A percentile compares a stretch with the other conserved stretches of the same genome.
phyloP scores from a whole-genome alignment of 352 stramenopile species.

The Phytophthora colocasiae region DNA sequence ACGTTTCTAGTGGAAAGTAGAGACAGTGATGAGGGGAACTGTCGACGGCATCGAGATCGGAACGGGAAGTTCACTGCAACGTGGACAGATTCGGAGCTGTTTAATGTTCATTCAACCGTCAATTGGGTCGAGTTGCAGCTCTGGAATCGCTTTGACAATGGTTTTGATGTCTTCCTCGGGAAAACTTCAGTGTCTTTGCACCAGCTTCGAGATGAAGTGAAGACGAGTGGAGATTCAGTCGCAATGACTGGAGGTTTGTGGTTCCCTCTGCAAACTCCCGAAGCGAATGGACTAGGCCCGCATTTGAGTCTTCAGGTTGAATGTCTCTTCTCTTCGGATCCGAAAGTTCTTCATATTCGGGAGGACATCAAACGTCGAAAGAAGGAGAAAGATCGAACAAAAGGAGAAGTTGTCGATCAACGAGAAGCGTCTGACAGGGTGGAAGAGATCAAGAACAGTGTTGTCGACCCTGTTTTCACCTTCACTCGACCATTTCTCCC shows the following conservation, averaged over 20 bases:
- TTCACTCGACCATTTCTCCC: constrained; percentile 55
- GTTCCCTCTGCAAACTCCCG: constrained; percentile 44
- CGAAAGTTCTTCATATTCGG: constrained; percentile 33
- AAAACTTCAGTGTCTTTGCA: constrained; percentile 45
- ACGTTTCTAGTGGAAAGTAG: constrained; percentile 29
- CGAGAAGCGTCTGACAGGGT: constrained; percentile 4
- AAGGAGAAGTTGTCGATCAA: not conserved
- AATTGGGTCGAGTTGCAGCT: constrained; percentile 65
- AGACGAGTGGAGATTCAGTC: not conserved
- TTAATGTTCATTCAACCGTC: constrained; percentile 40
- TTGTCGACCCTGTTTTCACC: constrained; percentile 63
- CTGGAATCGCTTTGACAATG: constrained; percentile 68
- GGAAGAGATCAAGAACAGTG: not conserved
- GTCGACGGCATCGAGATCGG: constrained; percentile 32
- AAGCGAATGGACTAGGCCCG: constrained; percentile 14
- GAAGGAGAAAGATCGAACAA: not conserved
- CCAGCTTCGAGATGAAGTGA: constrained; percentile 27
- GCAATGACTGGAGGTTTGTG: constrained; percentile 39
- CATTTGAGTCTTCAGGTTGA: constrained; percentile 50
- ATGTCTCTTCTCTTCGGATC: constrained; percentile 41
- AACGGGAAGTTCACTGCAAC: constrained; percentile 50
- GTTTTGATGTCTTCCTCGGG: constrained; percentile 65
- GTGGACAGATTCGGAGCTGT: constrained; percentile 34
- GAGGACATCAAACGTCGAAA: constrained; percentile 17
- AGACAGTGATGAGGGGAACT: constrained; percentile 20